These are phyloP conservation scores for Eustoma russellianum DNA, from an alignment of 257 asterid species.

Conservation along the genomic window DNA sequence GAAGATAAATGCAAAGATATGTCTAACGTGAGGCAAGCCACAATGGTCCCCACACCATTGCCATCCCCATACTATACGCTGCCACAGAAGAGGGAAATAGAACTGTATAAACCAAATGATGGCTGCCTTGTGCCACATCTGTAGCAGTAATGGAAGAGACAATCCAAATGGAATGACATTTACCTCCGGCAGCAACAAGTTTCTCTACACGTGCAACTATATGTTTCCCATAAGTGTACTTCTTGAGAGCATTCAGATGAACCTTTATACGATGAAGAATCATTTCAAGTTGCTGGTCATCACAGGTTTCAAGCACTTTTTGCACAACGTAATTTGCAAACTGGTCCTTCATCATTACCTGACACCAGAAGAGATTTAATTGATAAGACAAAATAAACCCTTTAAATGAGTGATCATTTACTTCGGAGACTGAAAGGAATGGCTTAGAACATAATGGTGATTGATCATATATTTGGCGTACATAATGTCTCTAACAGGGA, in stretches of 20 bases:
- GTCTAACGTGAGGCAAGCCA: no score
- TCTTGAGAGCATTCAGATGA: constrained; percentile 69
- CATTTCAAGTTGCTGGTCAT: constrained; percentile 64
- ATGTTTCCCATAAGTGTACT: constrained; percentile 81
- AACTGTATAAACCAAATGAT: background rate
- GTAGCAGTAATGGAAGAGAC: background rate
- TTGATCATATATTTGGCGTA: no score
- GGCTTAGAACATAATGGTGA: no score
- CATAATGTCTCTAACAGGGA: no score
- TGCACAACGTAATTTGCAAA: constrained; percentile 82
- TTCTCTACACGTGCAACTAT: constrained; percentile 87
- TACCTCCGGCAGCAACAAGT: constrained; percentile 91
- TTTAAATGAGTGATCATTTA: background rate
- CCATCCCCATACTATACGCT: no score
- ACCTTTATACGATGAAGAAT: constrained; percentile 60
- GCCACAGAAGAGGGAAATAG: no score
- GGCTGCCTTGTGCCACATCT: background rate
- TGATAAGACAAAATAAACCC: background rate
- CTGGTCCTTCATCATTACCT: constrained; percentile 88
- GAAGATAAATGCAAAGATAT: no score
- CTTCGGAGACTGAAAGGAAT: background rate
- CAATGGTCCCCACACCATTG: no score
- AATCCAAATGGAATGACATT: background rate
- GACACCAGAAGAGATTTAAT: constrained; percentile 1
- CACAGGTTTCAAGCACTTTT: constrained; percentile 84